phyloP scores from a whole-genome alignment of 257 asterid species.

The Paraleonurus japonicus region DNA sequence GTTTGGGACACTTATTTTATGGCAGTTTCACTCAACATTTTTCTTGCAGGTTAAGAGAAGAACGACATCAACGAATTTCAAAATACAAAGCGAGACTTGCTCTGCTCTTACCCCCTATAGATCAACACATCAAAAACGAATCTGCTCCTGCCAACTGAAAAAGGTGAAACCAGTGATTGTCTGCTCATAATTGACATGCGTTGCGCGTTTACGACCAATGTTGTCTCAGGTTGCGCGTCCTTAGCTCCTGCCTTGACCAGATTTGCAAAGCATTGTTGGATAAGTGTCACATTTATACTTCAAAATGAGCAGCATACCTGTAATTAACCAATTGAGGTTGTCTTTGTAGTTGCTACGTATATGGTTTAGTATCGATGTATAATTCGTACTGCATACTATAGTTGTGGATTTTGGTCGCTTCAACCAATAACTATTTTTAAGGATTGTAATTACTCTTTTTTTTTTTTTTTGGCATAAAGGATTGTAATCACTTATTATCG shows the following conservation, averaged over 20 bases:
- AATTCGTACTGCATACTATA: background rate
- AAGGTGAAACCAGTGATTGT: background rate
- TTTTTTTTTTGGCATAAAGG: too few species aligned
- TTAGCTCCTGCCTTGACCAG: background rate
- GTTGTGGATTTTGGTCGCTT: background rate
- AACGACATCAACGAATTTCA: conserved; percentile 65
- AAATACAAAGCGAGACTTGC: conserved; percentile 80
- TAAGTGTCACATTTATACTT: background rate
- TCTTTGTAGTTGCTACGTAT: background rate
- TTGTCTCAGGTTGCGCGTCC: background rate
- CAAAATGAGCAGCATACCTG: background rate
- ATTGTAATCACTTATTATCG: background rate
- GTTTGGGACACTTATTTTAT: background rate
- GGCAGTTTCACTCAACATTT: background rate
- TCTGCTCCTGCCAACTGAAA: conserved; percentile 47
- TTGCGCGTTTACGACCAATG: conserved; percentile 12
- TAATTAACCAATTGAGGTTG: conserved; percentile 12
- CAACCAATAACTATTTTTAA: background rate
- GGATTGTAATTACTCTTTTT: too few species aligned
- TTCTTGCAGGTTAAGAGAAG: conserved; percentile 74
- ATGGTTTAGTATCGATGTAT: background rate
- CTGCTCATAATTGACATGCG: conserved; percentile 5
- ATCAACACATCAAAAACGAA: conserved; percentile 65
- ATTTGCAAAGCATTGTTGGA: conserved; percentile 1
- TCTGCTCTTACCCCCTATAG: conserved; percentile 80